phyloP scores from a whole-genome alignment of 148 eudicot genomes.

The Pouteria glomerata region DNA sequence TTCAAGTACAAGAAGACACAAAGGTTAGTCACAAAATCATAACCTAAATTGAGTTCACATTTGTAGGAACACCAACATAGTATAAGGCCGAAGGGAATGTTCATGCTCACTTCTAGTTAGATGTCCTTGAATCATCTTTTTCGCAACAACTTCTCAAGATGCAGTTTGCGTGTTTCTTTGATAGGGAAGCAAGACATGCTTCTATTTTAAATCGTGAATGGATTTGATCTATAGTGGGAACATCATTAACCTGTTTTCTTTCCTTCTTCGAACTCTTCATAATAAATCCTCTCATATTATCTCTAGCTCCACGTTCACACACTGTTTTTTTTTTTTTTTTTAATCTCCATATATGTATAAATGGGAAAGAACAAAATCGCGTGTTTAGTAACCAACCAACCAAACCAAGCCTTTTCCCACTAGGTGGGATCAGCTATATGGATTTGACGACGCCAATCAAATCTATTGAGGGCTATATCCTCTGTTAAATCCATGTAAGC shows the following conservation, averaged over 20 bases:
- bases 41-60: neutral
- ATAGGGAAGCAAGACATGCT: neutral
- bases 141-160: neutral
- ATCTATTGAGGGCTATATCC: no score
- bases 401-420: no score
- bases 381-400: neutral
- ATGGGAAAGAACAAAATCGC: neutral
- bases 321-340: neutral
- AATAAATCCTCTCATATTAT: neutral
- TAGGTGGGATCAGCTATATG: no score
- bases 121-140: neutral
- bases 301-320: neutral
- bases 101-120: neutral
- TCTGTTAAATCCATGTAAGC: no score
- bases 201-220: neutral
- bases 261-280: neutral
- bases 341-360: neutral
- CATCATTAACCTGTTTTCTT: neutral
- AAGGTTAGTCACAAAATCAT: neutral
- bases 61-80: no score
- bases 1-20: neutral
- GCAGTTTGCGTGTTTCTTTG: neutral
- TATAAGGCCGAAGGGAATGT: neutral
- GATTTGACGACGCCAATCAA: no score
- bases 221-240: neutral